phyloP scores from a whole-genome alignment of 441 rosid species.

The Eruca vesicaria region DNA sequence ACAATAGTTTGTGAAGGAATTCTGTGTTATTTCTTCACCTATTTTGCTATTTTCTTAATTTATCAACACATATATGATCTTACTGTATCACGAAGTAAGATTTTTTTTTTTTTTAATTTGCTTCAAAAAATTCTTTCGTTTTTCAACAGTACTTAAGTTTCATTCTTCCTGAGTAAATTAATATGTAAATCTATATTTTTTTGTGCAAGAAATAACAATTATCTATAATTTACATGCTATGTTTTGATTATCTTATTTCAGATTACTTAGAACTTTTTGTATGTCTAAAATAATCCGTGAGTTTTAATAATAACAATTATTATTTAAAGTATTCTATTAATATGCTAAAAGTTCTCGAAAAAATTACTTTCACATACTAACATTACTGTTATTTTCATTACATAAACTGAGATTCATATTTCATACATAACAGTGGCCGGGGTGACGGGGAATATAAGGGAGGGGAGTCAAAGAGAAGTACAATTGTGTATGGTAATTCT shows the following conservation, averaged over 20 bases:
- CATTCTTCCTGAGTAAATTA: not conserved
- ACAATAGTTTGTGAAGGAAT: not conserved
- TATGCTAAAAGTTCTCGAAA: not conserved
- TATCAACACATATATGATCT: not conserved
- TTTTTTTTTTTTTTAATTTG: not conserved
- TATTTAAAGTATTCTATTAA: not conserved
- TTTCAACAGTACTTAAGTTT: not conserved
- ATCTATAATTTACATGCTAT: not conserved
- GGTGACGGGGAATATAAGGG: not conserved
- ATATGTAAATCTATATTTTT: not conserved
- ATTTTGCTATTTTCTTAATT: not conserved
- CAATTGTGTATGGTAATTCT: not conserved
- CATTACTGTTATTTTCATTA: not conserved
- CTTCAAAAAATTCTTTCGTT: not conserved
- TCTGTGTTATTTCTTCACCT: not conserved
- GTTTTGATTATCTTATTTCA: not conserved
- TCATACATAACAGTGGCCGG: not conserved
- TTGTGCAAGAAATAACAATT: not conserved
- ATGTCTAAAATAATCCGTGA: not conserved
- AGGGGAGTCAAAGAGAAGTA: not conserved
- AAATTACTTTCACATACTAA: not conserved
- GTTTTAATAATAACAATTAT: not conserved
- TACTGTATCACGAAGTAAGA: not conserved
- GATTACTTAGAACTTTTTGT: not conserved
- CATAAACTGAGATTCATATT: not conserved